Conservation (phyloP, 805 yeast species). For the Naumovozyma baii region DNA sequence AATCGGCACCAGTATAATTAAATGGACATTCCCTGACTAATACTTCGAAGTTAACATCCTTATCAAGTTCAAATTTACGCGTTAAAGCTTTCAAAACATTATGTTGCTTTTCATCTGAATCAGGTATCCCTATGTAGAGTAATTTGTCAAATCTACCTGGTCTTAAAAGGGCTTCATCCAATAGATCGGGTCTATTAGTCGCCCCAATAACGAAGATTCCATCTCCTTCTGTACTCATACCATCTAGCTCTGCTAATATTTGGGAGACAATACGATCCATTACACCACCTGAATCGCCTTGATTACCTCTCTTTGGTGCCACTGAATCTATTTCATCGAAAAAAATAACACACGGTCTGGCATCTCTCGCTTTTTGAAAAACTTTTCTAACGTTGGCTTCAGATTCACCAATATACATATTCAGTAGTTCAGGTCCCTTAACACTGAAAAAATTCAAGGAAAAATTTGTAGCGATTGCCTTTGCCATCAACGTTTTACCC, state of each 20-base stretch:
- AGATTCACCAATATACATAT: conserved; percentile 97
- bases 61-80: conserved; percentile 59
- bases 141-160: conserved; percentile 95
- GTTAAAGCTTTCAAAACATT: conserved; percentile 84
- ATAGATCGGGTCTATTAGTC: conserved; percentile 88
- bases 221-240: conserved; percentile 74
- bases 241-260: conserved; percentile 87
- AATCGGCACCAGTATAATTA: conserved; percentile 96
- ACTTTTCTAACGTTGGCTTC: conserved; percentile 95
- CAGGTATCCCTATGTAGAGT: conserved; percentile 87
- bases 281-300: conserved; percentile 98
- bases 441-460: conserved; percentile 91
- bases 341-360: conserved; percentile 94
- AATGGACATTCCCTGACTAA: conserved; percentile 71
- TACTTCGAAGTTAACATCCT: conserved; percentile 45
- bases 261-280: conserved; percentile 98
- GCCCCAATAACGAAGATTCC: conserved; percentile 99
- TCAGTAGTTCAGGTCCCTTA: conserved; percentile 91
- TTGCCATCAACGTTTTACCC: conserved; percentile 90
- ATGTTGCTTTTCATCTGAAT: conserved; percentile 78
- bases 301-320: conserved; percentile 97
- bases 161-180: conserved; percentile 87
- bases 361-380: conserved; percentile 90
- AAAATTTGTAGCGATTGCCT: conserved; percentile 94
- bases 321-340: conserved; percentile 97